Percentiles rank a stretch among this genome's conserved stretches.
These are phyloP conservation scores for Paratrypanosoma confusum DNA, from an alignment of 208 protist genomes.

Conservation along the genomic window DNA sequence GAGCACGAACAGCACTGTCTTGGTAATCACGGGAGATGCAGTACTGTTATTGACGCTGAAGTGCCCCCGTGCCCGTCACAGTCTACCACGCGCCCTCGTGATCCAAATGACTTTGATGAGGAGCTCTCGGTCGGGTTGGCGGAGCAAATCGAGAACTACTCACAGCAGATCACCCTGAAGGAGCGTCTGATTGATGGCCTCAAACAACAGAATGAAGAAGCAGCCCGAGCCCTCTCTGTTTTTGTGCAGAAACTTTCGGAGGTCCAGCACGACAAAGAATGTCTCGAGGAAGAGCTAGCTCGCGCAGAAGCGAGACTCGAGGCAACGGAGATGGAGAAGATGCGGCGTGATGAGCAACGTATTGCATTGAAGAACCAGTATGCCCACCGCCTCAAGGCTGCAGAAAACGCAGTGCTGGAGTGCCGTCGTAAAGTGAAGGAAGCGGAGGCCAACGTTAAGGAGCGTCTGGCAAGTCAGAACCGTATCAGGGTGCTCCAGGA, in stretches of 20 bases:
- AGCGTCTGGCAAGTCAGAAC: slow-evolving; percentile 12
- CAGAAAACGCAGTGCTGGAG: slow-evolving; percentile 24
- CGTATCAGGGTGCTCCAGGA: slow-evolving; percentile 26
- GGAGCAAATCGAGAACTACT: neutral
- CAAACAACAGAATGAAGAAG: slow-evolving; percentile 26
- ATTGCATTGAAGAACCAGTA: slow-evolving; percentile 18
- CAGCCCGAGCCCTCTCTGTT: slow-evolving; percentile 15
- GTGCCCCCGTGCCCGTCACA: no score
- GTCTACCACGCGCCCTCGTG: no score
- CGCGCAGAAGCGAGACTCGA: slow-evolving; percentile 26
- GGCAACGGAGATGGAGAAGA: slow-evolving; percentile 24
- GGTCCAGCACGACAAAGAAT: slow-evolving; percentile 14
- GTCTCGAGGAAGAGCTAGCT: slow-evolving; percentile 31
- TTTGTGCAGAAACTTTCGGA: slow-evolving; percentile 17
- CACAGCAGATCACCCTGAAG: slow-evolving; percentile 1
- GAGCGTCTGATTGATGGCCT: slow-evolving; percentile 16
- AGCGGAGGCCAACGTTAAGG: slow-evolving; percentile 17
- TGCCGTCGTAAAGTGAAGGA: slow-evolving; percentile 28
- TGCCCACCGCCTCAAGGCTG: slow-evolving; percentile 25
- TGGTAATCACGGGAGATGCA: no score
- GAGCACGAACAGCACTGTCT: no score
- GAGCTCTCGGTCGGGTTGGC: neutral
- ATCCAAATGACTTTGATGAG: neutral
- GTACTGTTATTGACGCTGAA: no score
- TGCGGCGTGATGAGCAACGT: slow-evolving; percentile 29